Percentiles rank a stretch among this genome's conserved stretches.
These are phyloP conservation scores for Suillus luteus DNA, from an alignment of 768 basidiomycete species.

Conservation along the genomic window DNA sequence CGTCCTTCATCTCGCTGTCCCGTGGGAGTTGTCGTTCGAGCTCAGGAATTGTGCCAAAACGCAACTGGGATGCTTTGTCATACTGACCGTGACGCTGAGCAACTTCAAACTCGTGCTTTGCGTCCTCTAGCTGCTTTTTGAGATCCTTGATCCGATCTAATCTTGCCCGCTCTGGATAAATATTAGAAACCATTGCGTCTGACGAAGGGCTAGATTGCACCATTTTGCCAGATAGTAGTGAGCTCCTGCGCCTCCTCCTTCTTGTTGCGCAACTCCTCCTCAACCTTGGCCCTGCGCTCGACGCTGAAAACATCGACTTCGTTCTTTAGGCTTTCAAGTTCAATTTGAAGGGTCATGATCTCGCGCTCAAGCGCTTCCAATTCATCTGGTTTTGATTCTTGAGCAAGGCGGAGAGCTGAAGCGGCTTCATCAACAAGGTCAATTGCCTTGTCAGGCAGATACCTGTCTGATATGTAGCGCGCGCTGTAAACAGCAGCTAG, in stretches of 20 bases:
- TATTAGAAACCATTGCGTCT: not conserved
- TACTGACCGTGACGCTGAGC: conserved; percentile 89
- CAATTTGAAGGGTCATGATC: conserved; percentile 86
- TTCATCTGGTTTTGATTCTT: conserved; percentile 86
- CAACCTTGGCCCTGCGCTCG: conserved; percentile 69
- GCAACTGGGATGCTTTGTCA: conserved; percentile 79
- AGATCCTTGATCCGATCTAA: conserved; percentile 71
- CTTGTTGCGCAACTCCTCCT: conserved; percentile 60
- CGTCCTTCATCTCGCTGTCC: conserved; percentile 47
- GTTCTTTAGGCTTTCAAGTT: conserved; percentile 86
- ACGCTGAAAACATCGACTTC: conserved; percentile 84
- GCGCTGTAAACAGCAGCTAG: conserved; percentile 81
- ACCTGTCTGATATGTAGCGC: conserved; percentile 85
- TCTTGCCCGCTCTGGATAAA: conserved; percentile 57
- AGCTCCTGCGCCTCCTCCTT: conserved; percentile 62
- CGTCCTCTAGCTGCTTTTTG: conserved; percentile 75
- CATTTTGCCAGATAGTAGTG: conserved; percentile 72
- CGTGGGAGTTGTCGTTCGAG: conserved; percentile 70
- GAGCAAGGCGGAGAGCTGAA: conserved; percentile 81
- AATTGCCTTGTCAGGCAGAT: conserved; percentile 88
- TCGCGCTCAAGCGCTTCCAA: conserved; percentile 82
- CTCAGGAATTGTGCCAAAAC: conserved; percentile 84
- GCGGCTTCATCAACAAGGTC: conserved; percentile 95
- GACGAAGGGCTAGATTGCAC: conserved; percentile 36
- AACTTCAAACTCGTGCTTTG: conserved; percentile 84